A percentile compares a stretch with the other conserved stretches of the same genome.
phyloP scores from a whole-genome alignment of 345 rosid species.

The Salix caprea region DNA sequence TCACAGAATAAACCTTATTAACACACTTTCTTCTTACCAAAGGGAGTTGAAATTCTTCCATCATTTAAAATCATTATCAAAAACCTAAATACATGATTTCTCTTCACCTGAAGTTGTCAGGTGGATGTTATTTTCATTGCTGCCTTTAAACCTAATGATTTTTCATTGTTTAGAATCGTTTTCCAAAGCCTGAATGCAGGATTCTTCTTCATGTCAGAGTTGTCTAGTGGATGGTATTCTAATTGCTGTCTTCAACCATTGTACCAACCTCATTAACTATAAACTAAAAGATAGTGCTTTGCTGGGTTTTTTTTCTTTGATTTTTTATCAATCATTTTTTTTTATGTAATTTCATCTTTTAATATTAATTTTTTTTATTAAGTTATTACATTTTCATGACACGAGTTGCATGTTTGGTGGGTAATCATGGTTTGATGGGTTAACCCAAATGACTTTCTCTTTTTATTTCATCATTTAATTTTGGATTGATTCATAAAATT shows the following conservation, averaged over 20 bases:
- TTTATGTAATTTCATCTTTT: no score
- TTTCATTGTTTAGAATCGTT: background rate
- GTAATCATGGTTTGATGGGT: no score
- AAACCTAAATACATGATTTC: background rate
- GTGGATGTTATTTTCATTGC: background rate
- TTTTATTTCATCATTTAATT: no score
- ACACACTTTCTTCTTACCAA: background rate
- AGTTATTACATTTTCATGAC: no score
- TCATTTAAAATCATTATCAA: background rate
- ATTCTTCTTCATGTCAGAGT: background rate
- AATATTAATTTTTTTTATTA: no score
- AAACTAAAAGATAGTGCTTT: no score
- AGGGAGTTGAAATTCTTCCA: background rate
- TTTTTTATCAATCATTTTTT: no score
- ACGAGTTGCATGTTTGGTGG: no score
- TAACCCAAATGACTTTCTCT: no score
- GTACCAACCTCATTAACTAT: background rate
- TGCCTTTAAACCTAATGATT: background rate
- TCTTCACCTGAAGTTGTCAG: background rate
- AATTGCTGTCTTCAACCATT: background rate
- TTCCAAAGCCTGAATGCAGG: background rate
- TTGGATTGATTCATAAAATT: no score
- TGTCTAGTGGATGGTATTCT: background rate
- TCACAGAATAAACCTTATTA: background rate
- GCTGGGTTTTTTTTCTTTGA: no score